Evolutionary conservation across 345 rosid species (phyloP).

Genomic region (Eucalyptus microcorys): DNA sequence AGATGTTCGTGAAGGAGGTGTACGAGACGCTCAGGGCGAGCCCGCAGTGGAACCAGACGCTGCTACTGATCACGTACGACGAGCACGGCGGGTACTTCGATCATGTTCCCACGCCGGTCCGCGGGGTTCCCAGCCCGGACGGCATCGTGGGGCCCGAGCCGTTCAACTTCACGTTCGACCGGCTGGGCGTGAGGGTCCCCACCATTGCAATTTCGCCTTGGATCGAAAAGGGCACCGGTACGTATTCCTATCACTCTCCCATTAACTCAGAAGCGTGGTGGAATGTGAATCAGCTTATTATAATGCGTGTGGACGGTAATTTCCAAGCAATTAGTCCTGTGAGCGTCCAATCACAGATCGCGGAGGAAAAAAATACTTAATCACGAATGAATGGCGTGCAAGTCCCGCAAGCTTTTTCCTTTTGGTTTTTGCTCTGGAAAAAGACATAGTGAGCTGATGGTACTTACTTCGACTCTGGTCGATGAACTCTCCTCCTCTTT

Average conservation of each 20-base stretch:
- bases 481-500: neutral
- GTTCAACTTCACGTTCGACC: too few species aligned
- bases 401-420: neutral
- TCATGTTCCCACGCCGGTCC: constrained; percentile 79
- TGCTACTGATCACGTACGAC: constrained; percentile 74
- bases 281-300: neutral
- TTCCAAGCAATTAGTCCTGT: neutral
- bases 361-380: too few species aligned
- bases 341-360: too few species aligned
- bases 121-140: constrained; percentile 61
- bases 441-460: neutral
- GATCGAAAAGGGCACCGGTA: too few species aligned
- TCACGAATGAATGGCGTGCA: neutral
- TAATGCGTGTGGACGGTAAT: neutral
- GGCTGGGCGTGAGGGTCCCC: too few species aligned
- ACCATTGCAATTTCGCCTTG: too few species aligned
- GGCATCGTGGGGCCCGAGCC: too few species aligned
- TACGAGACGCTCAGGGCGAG: constrained; percentile 38
- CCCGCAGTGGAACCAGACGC: constrained; percentile 84
- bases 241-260: too few species aligned
- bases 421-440: neutral
- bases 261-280: neutral
- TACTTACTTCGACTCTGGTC: neutral
- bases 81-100: constrained; percentile 82
- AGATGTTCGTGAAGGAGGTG: constrained; percentile 42